A percentile compares a stretch with the other conserved stretches of the same genome.
phyloP scores from a whole-genome alignment of 2,329 filamentous ascomycete genomes.

The Arthrobotrys entomopaga region DNA sequence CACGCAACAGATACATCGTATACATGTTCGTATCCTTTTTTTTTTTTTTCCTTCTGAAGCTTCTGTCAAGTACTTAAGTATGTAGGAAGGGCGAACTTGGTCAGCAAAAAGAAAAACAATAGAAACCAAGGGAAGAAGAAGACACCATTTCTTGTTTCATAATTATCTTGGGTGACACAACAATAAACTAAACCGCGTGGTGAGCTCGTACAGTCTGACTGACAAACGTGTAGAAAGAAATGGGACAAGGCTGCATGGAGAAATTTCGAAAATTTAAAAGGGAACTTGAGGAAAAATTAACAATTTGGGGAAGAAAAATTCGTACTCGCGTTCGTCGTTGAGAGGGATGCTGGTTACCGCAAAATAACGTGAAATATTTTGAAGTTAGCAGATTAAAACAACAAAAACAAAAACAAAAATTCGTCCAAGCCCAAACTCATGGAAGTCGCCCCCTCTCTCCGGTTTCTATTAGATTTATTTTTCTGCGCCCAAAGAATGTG shows the following conservation, averaged over 20 bases:
- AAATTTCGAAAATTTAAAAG: too few species aligned
- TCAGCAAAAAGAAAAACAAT: too few species aligned
- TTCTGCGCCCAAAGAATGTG: not conserved
- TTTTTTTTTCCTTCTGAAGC: too few species aligned
- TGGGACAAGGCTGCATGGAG: not conserved
- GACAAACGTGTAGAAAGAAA: not conserved
- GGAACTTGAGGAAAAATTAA: not conserved
- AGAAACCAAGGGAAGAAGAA: not conserved
- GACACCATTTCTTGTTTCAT: slow-evolving; percentile 5
- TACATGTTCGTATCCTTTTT: too few species aligned
- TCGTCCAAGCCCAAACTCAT: not conserved
- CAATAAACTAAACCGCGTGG: not conserved
- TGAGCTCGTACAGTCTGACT: slow-evolving; percentile 14
- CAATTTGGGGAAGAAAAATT: slow-evolving; percentile 4
- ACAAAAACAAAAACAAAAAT: not conserved
- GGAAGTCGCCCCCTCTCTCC: not conserved
- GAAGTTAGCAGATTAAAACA: not conserved
- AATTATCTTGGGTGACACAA: slow-evolving; percentile 12
- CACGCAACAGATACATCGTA: too few species aligned
- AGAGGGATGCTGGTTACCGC: not conserved
- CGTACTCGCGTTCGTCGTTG: slow-evolving; percentile 15
- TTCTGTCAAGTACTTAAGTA: too few species aligned
- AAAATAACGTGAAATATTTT: not conserved
- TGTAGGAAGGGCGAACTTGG: too few species aligned
- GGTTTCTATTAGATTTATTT: not conserved